phyloP scores from a whole-genome alignment of 164 flowering plant species.

The Echeveria elegans region DNA sequence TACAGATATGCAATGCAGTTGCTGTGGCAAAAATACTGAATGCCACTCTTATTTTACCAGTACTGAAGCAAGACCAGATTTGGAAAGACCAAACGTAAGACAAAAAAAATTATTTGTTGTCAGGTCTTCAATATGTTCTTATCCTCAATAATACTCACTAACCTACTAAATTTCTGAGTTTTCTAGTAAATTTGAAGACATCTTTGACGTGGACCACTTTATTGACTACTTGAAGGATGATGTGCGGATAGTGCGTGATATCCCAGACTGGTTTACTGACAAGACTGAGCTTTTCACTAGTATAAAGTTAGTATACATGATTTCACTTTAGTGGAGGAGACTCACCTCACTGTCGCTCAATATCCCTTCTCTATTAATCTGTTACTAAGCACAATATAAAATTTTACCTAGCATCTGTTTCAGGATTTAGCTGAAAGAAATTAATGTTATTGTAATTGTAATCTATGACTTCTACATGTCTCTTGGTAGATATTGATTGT shows the following conservation, averaged over 20 bases:
- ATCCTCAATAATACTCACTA: background rate
- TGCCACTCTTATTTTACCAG: constrained; percentile 94
- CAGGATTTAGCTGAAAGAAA: background rate
- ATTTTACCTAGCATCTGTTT: background rate
- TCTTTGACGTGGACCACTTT: constrained; percentile 98
- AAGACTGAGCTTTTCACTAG: constrained; percentile 86
- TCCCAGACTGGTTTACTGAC: constrained; percentile 97
- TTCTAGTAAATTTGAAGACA: constrained; percentile 94
- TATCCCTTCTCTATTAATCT: background rate
- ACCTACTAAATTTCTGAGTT: background rate
- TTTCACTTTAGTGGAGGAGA: background rate
- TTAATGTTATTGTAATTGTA: background rate
- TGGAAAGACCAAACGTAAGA: constrained; percentile 99
- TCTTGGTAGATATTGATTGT: background rate
- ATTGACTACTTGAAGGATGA: constrained; percentile 96
- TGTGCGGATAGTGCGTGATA: constrained; percentile 89
- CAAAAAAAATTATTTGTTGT: constrained; percentile 1
- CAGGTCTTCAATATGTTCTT: background rate
- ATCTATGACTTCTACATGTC: background rate
- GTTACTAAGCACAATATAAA: background rate
- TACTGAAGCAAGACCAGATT: constrained; percentile 97
- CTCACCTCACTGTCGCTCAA: background rate
- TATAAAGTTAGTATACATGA: constrained; percentile 48
- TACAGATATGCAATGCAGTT: constrained; percentile 98
- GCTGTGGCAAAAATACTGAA: constrained; percentile 98